A percentile compares a stretch with the other conserved stretches of the same genome.
phyloP scores from a whole-genome alignment of 305 asterid genomes.

The Fraxinus paxiana region DNA sequence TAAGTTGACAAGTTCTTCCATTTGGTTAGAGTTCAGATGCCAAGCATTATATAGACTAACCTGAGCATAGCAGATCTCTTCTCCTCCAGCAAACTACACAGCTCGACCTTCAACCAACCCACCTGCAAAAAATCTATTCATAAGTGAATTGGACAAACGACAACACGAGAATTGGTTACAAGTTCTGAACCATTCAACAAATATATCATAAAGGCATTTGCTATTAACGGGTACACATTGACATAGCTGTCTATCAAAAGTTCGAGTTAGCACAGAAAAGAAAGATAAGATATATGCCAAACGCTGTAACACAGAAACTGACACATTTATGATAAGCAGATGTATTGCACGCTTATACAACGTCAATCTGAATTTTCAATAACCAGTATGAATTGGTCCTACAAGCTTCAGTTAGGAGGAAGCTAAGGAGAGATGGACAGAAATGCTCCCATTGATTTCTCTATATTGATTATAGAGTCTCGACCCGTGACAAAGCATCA shows the following conservation, averaged over 20 bases:
- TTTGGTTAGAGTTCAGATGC: background rate
- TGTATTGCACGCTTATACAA: background rate
- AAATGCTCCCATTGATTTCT: background rate
- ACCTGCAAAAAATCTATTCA: slow-evolving; percentile 54
- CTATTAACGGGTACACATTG: background rate
- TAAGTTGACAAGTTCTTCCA: slow-evolving; percentile 4
- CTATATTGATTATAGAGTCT: background rate
- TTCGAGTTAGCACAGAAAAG: background rate
- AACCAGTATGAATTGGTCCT: background rate
- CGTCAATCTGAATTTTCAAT: background rate
- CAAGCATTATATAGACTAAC: slow-evolving; percentile 34
- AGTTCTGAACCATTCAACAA: background rate
- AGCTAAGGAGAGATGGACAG: background rate
- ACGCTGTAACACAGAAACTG: background rate
- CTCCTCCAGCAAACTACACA: slow-evolving; percentile 78
- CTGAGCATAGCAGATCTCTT: slow-evolving; percentile 77
- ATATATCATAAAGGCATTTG: background rate
- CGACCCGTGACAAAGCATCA: background rate
- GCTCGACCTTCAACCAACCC: slow-evolving; percentile 84
- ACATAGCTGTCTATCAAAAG: background rate
- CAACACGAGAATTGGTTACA: background rate
- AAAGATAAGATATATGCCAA: background rate
- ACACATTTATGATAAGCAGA: background rate
- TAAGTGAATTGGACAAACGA: slow-evolving; percentile 24
- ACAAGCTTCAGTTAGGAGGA: background rate